Conservation (phyloP, 805 yeast species). For the Starmera dryadoides region DNA sequence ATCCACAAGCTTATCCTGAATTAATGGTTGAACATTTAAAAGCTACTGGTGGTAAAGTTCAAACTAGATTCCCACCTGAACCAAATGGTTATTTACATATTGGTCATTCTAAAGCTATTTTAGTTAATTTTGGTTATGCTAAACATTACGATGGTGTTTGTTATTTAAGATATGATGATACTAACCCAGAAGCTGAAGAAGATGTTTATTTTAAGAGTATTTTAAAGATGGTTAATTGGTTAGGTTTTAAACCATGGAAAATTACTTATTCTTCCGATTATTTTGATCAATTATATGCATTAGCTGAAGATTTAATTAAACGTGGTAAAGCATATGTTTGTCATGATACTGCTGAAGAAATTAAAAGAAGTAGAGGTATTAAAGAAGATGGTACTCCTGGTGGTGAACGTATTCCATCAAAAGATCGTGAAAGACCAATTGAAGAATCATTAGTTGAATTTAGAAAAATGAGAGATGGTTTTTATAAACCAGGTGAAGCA, state of each 20-base stretch:
- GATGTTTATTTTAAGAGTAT: conserved; percentile 84
- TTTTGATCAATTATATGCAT: conserved; percentile 78
- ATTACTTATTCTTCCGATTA: conserved; percentile 95
- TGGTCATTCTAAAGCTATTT: conserved; percentile 97
- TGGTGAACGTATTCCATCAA: conserved; percentile 82
- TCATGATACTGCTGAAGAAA: conserved; percentile 88
- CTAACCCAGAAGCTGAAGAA: conserved; percentile 98
- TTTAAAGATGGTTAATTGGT: conserved; percentile 80
- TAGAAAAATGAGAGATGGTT: conserved; percentile 87
- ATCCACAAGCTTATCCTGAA: conserved; percentile 85
- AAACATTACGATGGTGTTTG: conserved; percentile 80
- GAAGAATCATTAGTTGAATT: conserved; percentile 77
- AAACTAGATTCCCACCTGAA: conserved; percentile 97
- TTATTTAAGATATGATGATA: conserved; percentile 91
- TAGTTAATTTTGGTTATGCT: conserved; percentile 98
- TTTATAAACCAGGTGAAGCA: conserved; percentile 84
- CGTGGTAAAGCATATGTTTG: conserved; percentile 80
- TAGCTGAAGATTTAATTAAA: conserved; percentile 77
- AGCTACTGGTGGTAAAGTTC: conserved; percentile 74
- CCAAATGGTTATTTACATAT: conserved; percentile 99
- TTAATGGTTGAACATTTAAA: conserved; percentile 73
- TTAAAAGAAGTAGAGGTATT: conserved; percentile 84
- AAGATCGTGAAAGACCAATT: conserved; percentile 60
- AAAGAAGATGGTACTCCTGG: conserved; percentile 90
- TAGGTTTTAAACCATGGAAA: conserved; percentile 91